Conservation (phyloP, 805 yeast species). For the Suhomyces kilbournensis region DNA sequence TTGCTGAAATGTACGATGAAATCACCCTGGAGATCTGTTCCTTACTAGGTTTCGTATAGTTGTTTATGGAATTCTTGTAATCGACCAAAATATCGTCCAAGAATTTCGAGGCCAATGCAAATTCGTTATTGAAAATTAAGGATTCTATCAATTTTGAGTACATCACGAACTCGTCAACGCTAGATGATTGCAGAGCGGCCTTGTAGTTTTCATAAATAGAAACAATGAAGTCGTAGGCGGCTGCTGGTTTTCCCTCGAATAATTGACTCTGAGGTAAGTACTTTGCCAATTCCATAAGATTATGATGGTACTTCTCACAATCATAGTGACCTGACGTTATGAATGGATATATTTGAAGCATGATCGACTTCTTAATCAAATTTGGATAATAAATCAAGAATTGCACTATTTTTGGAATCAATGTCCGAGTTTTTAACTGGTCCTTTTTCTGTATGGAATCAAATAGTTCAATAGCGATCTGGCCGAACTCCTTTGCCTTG, state of each 20-base stretch:
- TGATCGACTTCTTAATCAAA: conserved; percentile 19
- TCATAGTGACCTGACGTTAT: not conserved
- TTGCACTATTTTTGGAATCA: conserved; percentile 36
- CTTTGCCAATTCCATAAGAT: conserved; percentile 20
- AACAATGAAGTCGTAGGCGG: conserved; percentile 25
- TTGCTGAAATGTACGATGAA: conserved; percentile 34
- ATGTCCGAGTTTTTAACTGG: conserved; percentile 26
- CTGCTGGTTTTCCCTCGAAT: conserved; percentile 13
- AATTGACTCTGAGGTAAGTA: conserved; percentile 17
- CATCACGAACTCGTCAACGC: conserved; percentile 41
- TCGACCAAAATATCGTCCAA: conserved; percentile 53
- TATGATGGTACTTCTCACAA: not conserved
- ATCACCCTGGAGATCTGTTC: conserved; percentile 38
- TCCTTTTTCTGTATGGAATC: conserved; percentile 43
- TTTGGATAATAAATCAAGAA: conserved; percentile 27
- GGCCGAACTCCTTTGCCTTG: conserved; percentile 44
- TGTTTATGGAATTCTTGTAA: conserved; percentile 28
- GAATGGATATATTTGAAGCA: conserved; percentile 13
- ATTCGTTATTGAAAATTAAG: conserved; percentile 49
- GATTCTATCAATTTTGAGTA: conserved; percentile 53
- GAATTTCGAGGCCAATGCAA: conserved; percentile 50
- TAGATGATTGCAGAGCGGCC: conserved; percentile 14
- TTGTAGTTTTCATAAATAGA: conserved; percentile 34
- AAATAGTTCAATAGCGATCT: conserved; percentile 44
- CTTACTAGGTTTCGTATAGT: conserved; percentile 14